Conservation (phyloP, 2,329 filamentous ascomycete genomes). For the Penicillium sp. region DNA sequence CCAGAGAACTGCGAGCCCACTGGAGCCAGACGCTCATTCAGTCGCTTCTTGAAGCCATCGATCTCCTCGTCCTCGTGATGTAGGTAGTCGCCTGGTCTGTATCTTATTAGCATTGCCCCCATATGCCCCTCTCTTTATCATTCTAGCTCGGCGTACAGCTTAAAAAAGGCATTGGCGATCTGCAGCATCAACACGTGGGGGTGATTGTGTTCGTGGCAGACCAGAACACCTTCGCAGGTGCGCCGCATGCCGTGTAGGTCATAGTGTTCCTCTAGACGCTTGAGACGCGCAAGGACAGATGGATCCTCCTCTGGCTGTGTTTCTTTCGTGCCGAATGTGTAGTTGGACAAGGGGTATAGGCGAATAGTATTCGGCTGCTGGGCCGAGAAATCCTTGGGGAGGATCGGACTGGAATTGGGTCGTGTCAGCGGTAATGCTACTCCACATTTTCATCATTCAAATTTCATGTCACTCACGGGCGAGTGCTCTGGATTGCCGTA, state of each 20-base stretch:
- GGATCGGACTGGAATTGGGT: conserved; percentile 54
- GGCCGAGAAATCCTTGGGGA: conserved; percentile 77
- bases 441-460: conserved; percentile 1
- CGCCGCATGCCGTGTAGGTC: conserved; percentile 88
- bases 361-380: conserved; percentile 87
- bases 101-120: conserved; percentile 1
- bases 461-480: conserved; percentile 48
- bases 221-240: conserved; percentile 92
- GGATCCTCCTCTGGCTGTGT: conserved; percentile 97
- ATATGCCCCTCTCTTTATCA: not conserved
- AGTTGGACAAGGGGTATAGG: conserved; percentile 93
- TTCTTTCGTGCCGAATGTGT: conserved; percentile 98
- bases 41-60: conserved; percentile 84
- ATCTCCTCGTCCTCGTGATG: conserved; percentile 82
- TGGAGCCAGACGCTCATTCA: conserved; percentile 90
- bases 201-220: conserved; percentile 99
- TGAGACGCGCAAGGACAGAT: conserved; percentile 84
- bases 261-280: conserved; percentile 95
- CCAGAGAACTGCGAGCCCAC: conserved; percentile 77
- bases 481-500: conserved; percentile 68
- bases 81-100: conserved; percentile 84
- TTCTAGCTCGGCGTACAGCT: conserved; percentile 56
- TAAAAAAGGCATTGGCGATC: conserved; percentile 99
- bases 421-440: conserved; percentile 8
- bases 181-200: conserved; percentile 98